Evolutionary conservation across 2,329 filamentous ascomycete genomes (phyloP).

Genomic region (Penicillium hesseltinei): DNA sequence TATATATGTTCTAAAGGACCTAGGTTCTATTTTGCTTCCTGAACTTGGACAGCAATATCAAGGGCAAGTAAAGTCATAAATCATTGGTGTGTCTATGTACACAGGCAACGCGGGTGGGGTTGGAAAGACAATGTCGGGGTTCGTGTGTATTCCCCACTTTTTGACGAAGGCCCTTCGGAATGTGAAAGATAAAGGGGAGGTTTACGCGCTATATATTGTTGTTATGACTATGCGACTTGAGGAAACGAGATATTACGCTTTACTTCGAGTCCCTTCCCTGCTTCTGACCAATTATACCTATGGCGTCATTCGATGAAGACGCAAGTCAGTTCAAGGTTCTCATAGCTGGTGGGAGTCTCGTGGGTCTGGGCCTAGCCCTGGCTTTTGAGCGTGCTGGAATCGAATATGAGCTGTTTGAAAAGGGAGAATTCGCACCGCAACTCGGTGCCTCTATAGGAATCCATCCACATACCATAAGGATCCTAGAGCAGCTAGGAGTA

Average conservation of each 20-base stretch:
- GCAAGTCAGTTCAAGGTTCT: slow-evolving; percentile 9
- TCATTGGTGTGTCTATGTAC: neutral
- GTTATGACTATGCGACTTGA: neutral
- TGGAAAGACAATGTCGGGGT: no score
- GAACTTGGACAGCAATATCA: neutral
- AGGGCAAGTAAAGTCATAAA: neutral
- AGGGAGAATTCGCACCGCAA: slow-evolving; percentile 11
- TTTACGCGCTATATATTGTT: neutral
- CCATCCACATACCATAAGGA: slow-evolving; percentile 6
- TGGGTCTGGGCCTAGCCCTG: slow-evolving; percentile 11
- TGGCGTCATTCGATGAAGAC: neutral
- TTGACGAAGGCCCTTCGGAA: neutral
- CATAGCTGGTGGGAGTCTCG: slow-evolving; percentile 14
- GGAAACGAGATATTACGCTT: neutral
- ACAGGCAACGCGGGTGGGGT: no score
- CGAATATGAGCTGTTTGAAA: slow-evolving; percentile 16
- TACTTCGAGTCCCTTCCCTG: neutral
- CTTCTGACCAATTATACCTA: neutral
- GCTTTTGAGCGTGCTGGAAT: slow-evolving; percentile 13
- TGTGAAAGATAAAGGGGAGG: neutral
- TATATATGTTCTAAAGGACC: neutral
- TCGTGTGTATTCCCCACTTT: neutral
- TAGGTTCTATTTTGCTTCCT: neutral
- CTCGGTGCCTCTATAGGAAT: slow-evolving; percentile 6
- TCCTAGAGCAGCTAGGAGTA: slow-evolving; percentile 13